phyloP scores from a whole-genome alignment of 805 yeast genomes.

The Yarrowia keelungensis region DNA sequence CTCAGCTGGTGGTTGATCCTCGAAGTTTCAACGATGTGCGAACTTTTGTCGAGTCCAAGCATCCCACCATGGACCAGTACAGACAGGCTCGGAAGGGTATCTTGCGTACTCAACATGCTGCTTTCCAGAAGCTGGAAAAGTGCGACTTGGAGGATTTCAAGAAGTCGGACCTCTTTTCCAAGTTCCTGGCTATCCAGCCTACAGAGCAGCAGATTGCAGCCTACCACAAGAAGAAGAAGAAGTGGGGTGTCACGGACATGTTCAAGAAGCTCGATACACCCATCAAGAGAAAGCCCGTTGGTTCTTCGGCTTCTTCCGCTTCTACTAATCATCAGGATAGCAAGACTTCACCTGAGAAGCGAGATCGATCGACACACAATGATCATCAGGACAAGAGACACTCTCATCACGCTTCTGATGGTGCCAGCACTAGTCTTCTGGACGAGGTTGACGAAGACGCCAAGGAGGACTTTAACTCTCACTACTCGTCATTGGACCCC shows the following conservation, averaged over 20 bases:
- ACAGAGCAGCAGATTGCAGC: constrained; percentile 27
- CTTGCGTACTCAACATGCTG: constrained; percentile 63
- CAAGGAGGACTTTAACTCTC: constrained; percentile 15
- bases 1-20: constrained; percentile 38
- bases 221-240: constrained; percentile 29
- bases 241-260: constrained; percentile 23
- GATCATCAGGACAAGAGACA: constrained; percentile 3
- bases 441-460: constrained; percentile 12
- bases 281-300: constrained; percentile 8
- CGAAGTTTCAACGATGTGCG: constrained; percentile 49
- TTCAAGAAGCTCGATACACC: constrained; percentile 27
- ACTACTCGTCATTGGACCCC: constrained; percentile 9
- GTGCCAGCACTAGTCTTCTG: constrained; percentile 1
- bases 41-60: constrained; percentile 48
- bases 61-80: constrained; percentile 50
- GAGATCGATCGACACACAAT: not conserved
- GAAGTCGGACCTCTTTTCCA: constrained; percentile 61
- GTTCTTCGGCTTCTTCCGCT: not conserved
- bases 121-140: constrained; percentile 59
- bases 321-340: not conserved
- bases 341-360: constrained; percentile 8
- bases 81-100: constrained; percentile 64
- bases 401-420: constrained; percentile 5
- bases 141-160: constrained; percentile 67
- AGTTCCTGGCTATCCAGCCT: constrained; percentile 45